These are phyloP conservation scores for Verbena officinalis DNA, from an alignment of 257 asterid species.

Conservation along the genomic window DNA sequence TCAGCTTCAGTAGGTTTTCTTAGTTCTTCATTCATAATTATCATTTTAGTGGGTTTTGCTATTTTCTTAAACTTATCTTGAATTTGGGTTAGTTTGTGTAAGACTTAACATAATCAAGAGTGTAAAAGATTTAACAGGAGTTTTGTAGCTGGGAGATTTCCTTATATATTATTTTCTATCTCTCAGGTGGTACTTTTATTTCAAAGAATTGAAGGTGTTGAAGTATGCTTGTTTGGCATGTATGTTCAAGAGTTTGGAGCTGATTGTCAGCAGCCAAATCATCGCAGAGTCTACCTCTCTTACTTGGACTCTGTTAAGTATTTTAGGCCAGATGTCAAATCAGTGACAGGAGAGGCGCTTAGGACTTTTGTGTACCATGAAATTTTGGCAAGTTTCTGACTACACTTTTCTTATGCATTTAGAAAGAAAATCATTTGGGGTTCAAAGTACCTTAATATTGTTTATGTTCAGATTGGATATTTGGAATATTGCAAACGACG, in stretches of 20 bases:
- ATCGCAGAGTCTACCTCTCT: conserved; percentile 97
- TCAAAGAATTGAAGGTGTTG: conserved; percentile 98
- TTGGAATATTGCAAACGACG: conserved; percentile 93
- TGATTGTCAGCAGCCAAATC: conserved; percentile 95
- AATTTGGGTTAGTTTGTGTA: neutral
- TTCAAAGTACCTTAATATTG: conserved; percentile 13
- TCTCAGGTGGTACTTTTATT: conserved; percentile 84
- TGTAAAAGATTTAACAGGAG: conserved; percentile 6
- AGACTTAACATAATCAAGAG: neutral
- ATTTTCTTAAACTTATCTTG: neutral
- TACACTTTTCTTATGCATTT: conserved; percentile 22
- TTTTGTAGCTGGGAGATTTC: conserved; percentile 1
- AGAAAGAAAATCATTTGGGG: neutral
- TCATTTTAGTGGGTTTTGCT: neutral
- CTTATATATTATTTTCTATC: conserved; percentile 19
- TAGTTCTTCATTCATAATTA: neutral
- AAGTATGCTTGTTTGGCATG: conserved; percentile 99
- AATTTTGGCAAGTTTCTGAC: conserved; percentile 70
- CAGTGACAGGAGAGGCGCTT: conserved; percentile 97
- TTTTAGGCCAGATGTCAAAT: conserved; percentile 92
- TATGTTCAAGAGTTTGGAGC: conserved; percentile 99
- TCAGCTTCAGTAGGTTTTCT: conserved; percentile 8
- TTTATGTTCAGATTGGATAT: conserved; percentile 78
- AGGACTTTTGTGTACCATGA: conserved; percentile 98
- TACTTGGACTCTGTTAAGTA: conserved; percentile 97